Evolutionary conservation across 2,329 filamentous ascomycete genomes (phyloP), one percentile per base, ranked within the genome.

Genomic region (Ceratocystis ficicola): DNA sequence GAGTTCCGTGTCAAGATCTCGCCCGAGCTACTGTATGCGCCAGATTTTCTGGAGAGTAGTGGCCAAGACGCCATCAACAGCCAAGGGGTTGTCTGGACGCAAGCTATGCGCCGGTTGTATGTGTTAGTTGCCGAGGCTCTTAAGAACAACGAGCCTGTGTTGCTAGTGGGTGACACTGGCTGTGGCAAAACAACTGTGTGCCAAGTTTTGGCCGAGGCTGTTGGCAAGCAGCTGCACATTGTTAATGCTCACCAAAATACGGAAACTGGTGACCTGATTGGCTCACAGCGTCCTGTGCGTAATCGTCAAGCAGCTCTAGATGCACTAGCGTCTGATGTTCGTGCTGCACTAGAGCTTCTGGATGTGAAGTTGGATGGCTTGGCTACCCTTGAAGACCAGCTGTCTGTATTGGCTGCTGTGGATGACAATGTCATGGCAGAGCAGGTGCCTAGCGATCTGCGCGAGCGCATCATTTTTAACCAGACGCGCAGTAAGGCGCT

Each of bases 241-340:
- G 87, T 99, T 72, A 99, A 99, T 73, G 94, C 95, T 2, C 95
- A 99, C 75, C 93, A 97, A 70, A 99, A 99, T 70, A 92, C 94
- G 0, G 95, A 99, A 74, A 97, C 95, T 0, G 93, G 94, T 17
- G 94, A 99, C 74, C 80, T 99, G 10, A 97, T 99, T 70, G 94
- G 94, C 69, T 94, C 94, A 2, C 94, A 99, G 74, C 80, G 94
- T 68, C 94, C 94, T 2, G 84, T 97, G 25, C 83, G 95, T 69
- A 97, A 97, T 73, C 84, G 92, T 52, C 84, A 86, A 15, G 84
- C 84, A 0, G 84, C 95, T 44, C 77, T 89, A 44, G 83, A 87
- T 32, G 75, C 83, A 1, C 77, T 97, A 36, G 77, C 79, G 41
- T 74, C 80, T n/a, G 85, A 88, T 71, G 75, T 96, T 32, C 69